A percentile compares a stretch with the other conserved stretches of the same genome.
phyloP scores from a whole-genome alignment of 1,139 yeast genomes.

The Diutina siamensis region DNA sequence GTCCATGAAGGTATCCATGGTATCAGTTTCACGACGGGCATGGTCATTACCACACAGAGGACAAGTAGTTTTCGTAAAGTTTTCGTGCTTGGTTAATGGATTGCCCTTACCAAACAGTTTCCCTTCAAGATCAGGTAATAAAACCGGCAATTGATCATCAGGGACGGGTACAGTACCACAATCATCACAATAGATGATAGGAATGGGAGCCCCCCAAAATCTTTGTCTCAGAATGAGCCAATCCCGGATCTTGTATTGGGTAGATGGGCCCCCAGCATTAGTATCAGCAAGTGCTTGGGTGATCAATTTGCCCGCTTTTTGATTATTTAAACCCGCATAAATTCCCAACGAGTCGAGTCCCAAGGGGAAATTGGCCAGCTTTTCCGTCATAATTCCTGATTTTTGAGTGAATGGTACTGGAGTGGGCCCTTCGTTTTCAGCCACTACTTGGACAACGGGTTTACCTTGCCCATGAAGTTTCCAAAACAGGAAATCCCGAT shows the following conservation, averaged over 20 bases:
- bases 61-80: constrained; percentile 65
- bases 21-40: constrained; percentile 88
- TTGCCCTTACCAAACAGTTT: constrained; percentile 44
- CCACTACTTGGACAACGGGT: constrained; percentile 18
- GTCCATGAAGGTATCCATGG: constrained; percentile 98
- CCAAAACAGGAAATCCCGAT: constrained; percentile 79
- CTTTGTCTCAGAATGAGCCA: constrained; percentile 94
- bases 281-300: constrained; percentile 25
- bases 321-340: constrained; percentile 36
- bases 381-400: not conserved
- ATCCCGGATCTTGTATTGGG: constrained; percentile 64
- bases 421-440: not conserved
- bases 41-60: constrained; percentile 60
- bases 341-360: constrained; percentile 27
- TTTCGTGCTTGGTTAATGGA: constrained; percentile 56
- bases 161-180: constrained; percentile 94
- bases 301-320: constrained; percentile 43
- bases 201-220: constrained; percentile 98
- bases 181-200: constrained; percentile 70
- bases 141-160: constrained; percentile 71
- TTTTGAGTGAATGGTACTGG: not conserved
- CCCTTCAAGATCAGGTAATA: constrained; percentile 40
- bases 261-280: constrained; percentile 34
- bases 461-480: constrained; percentile 38
- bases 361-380: not conserved